These are phyloP conservation scores for Paraconiothyrium brasiliense DNA, from an alignment of 2,329 filamentous ascomycete genomes.

Conservation along the genomic window DNA sequence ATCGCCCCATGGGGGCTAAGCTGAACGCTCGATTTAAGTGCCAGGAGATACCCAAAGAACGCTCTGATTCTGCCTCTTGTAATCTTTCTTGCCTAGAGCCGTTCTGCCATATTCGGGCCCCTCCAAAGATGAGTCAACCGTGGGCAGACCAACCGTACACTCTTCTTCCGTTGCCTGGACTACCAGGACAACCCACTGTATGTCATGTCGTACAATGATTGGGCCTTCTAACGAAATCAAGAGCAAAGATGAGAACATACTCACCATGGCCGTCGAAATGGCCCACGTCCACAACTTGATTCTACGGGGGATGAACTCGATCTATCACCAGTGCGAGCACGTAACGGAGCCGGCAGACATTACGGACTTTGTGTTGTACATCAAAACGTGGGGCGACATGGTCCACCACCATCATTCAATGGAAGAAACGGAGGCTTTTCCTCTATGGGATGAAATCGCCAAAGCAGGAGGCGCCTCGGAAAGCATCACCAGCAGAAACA, in stretches of 20 bases:
- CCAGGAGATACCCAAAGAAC: too few species aligned
- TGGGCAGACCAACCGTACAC: conserved; percentile 28
- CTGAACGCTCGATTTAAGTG: too few species aligned
- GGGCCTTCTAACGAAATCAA: conserved; percentile 31
- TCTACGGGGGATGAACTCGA: conserved; percentile 47
- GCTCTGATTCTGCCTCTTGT: too few species aligned
- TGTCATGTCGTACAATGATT: neutral
- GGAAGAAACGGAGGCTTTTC: conserved; percentile 50
- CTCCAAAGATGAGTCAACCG: conserved; percentile 12
- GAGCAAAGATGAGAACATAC: conserved; percentile 45
- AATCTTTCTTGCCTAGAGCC: too few species aligned
- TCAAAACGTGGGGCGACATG: conserved; percentile 44
- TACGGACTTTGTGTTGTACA: conserved; percentile 41
- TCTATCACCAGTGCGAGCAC: conserved; percentile 46
- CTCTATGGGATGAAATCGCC: conserved; percentile 43
- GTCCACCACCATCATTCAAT: conserved; percentile 49
- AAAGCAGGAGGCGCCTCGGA: conserved; percentile 27
- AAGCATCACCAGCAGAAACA: conserved; percentile 42
- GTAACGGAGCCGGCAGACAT: conserved; percentile 30
- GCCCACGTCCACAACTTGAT: conserved; percentile 48
- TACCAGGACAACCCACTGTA: conserved; percentile 16
- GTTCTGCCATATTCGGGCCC: neutral
- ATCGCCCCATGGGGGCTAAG: too few species aligned
- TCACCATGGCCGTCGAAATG: conserved; percentile 42
- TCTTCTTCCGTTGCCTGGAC: conserved; percentile 25